Conservation (phyloP, 176 grass and related monocot genomes). For the Chloris gayana region DNA sequence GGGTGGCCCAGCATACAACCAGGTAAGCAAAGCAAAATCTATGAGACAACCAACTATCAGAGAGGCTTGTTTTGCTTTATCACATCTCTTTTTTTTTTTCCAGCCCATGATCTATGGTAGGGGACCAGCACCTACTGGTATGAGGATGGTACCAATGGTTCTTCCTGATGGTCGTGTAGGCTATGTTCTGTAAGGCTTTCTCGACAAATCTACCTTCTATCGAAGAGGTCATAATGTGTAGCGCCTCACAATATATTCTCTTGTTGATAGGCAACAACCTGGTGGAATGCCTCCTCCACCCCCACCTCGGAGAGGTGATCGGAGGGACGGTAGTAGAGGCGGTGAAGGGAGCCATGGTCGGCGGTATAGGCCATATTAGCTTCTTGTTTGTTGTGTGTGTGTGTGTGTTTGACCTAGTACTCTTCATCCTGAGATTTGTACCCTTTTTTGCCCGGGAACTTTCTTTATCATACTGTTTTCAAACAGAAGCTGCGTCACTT, state of each 20-base stretch:
- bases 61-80: not conserved
- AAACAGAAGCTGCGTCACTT: not conserved
- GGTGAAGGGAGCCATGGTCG: conserved; percentile 58
- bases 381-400: too few relatives aligned
- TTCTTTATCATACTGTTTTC: conserved; percentile 6
- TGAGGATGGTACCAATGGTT: conserved; percentile 98
- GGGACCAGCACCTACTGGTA: conserved; percentile 88
- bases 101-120: conserved; percentile 99
- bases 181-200: conserved; percentile 79
- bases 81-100: not conserved
- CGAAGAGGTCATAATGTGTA: not conserved
- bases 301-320: conserved; percentile 57
- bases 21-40: conserved; percentile 51
- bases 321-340: conserved; percentile 51
- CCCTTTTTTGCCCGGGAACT: not conserved
- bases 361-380: conserved; percentile 78
- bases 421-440: conserved; percentile 11
- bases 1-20: conserved; percentile 60
- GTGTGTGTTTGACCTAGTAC: not conserved
- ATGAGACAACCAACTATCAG: not conserved
- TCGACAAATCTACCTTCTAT: not conserved
- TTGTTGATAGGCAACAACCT: conserved; percentile 74
- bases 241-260: conserved; percentile 6
- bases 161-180: conserved; percentile 93
- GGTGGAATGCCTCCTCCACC: conserved; percentile 54